Base-by-base conservation (phyloP, 441 rosid species). In the Erodium texanum region DNA sequence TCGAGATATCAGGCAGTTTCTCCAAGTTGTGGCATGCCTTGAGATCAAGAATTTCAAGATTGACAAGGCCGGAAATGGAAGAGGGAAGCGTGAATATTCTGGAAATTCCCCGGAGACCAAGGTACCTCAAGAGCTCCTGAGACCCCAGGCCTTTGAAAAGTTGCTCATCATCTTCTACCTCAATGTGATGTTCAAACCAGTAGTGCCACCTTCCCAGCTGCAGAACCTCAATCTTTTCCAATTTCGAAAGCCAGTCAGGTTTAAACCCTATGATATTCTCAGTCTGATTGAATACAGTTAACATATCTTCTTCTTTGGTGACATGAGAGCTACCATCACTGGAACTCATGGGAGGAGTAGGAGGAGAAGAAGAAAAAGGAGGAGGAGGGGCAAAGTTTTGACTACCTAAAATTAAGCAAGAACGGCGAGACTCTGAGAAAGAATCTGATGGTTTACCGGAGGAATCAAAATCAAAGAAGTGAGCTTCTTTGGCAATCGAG, bases 11-110 rank as follows among this genome's bases (percentile, higher is more conserved):
- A 15, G 58, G 58, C 58, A 50, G 19, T 15, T n/a, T n/a, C 58
- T 50, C 58, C 58, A 50, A 50, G 58, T 50, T 50, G 58, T n/a
- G 58, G 43, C 76, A 74, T 27, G 73, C 68, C n/a, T 52, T 65
- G 20, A 23, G 43, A 54, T 67, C 70, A 16, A 48, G 70, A 48
- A 67, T 67, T 22, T 24, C 62, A 14, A 67, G 70, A 14, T 9
- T 54, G 20, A 54, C 12, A 15, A 67, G 62, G 14, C 15, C 38
- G 38, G 27, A 23, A 14, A 67, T 50, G 19, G 34, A 29, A 24
- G 22, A 24, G 2, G 70, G 70, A 27, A 67, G 56, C 16, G 1
- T 15, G 5, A n/a, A 16, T 18, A 66, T 41, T 66, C 69, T 41
- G 27, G 69, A 66, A 16, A 66, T 66, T 12, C 69, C 69, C 45